Base-by-base conservation (phyloP, 2,329 filamentous ascomycete species). In the Pseudonectria foliicola region DNA sequence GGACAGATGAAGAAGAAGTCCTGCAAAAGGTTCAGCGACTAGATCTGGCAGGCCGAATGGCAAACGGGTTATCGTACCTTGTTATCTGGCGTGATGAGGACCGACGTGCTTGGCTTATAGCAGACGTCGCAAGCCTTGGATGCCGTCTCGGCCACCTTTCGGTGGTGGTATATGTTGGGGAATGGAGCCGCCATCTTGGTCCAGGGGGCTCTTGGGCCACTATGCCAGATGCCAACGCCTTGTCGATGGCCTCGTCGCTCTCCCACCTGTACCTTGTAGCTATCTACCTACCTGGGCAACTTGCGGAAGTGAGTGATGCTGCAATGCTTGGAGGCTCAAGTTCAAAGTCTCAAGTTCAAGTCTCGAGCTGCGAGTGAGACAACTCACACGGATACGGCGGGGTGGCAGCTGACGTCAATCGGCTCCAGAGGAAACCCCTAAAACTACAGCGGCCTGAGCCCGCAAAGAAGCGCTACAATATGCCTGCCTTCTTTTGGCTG, bases 1-100 rank as follows among this genome's bases (percentile, higher is more conserved):
- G 80, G 71, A 51, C 92, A 98, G 29, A 93, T 76, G 57, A 93
- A 95, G 66, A 98, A 96, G 63, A 88, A 93, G 57, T 95, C 88
- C 71, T 61, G 34, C 8, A n/a, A 13, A 25, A 31, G 36, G 8
- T 18, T 27, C 23, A 42, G 25, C 46, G 33, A 41, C 16, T 29
- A n/a, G 26, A 34, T 28, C 12, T 27, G 27, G 10, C 28, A 15
- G 13, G 8, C 24, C 12, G 29, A 37, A 23, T 23, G n/a, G 16
- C 16, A 11, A n/a, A 14, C 12, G 11, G 7, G 6, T 18, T 12
- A 21, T 10, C 49, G 44, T 53, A 92, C 89, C 77, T 90, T 92
- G 53, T 86, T 89, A 52, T 93, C 88, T 1, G 85, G 77, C 7
- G 88, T 93, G 48, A 95, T 85, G 35, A 98, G 69, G 13, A 96